phyloP scores from a whole-genome alignment of 2,329 filamentous ascomycete species.

The Raffaelea arxii region DNA sequence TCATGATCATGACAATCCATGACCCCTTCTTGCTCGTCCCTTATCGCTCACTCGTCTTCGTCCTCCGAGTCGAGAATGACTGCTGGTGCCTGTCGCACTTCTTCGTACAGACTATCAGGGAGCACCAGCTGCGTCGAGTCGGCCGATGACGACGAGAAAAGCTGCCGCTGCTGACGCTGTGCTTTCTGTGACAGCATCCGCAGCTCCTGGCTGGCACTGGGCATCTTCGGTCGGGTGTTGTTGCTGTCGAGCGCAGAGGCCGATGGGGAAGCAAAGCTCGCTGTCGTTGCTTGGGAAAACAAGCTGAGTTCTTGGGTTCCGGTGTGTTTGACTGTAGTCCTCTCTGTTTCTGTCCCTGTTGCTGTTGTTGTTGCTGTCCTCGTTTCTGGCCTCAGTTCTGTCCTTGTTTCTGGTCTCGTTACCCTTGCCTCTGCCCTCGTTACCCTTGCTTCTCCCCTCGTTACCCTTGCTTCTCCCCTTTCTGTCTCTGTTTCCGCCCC shows the following conservation, averaged over 20 bases:
- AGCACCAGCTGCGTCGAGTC: slow-evolving; percentile 40
- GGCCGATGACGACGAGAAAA: slow-evolving; percentile 8
- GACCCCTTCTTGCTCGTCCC: neutral
- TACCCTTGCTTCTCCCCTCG: neutral
- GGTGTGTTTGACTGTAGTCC: slow-evolving; percentile 4
- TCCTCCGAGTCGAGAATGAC: slow-evolving; percentile 35
- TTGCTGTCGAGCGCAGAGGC: slow-evolving; percentile 13
- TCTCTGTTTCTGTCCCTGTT: slow-evolving; percentile 10
- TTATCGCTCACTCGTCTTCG: neutral
- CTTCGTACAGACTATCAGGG: slow-evolving; percentile 34
- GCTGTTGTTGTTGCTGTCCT: slow-evolving; percentile 4
- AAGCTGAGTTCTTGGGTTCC: neutral
- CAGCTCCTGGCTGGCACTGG: neutral
- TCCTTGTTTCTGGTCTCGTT: neutral
- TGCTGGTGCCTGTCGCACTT: slow-evolving; percentile 23
- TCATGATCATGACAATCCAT: too few species aligned
- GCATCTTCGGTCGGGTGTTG: neutral
- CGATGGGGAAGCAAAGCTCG: slow-evolving; percentile 26
- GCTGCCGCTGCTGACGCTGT: neutral
- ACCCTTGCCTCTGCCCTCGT: neutral
- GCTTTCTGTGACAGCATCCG: neutral
- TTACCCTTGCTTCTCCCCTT: neutral
- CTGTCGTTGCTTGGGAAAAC: slow-evolving; percentile 31
- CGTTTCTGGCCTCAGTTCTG: slow-evolving; percentile 7
- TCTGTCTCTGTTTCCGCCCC: neutral